Conservation (phyloP, 345 rosid genomes). For the Citrus cavaleriei region DNA sequence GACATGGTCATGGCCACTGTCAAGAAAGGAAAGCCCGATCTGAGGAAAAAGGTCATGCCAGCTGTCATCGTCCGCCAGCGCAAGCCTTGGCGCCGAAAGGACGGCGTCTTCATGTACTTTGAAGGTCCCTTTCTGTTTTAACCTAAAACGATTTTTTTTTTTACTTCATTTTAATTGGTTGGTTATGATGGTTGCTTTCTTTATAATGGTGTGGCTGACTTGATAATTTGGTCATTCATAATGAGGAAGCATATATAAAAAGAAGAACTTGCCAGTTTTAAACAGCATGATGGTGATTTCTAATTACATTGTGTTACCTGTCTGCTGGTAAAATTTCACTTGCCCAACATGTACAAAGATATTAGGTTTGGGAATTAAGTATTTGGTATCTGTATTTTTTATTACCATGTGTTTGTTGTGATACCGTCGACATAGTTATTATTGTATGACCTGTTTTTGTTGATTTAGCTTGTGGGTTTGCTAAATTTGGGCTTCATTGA, state of each 20-base stretch:
- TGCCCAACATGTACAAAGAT: neutral
- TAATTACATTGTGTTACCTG: slow-evolving; percentile 30
- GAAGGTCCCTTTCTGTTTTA: slow-evolving; percentile 49
- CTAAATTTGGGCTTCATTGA: neutral
- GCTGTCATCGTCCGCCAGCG: slow-evolving; percentile 95
- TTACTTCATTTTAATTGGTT: neutral
- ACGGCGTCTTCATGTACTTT: slow-evolving; percentile 94
- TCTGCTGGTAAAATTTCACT: slow-evolving; percentile 25
- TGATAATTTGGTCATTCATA: neutral
- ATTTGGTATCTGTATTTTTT: neutral
- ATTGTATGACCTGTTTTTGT: too few species aligned
- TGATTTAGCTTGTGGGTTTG: neutral
- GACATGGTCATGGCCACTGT: slow-evolving; percentile 99
- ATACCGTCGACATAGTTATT: too few species aligned
- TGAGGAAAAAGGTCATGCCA: slow-evolving; percentile 91
- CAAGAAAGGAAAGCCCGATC: slow-evolving; percentile 95
- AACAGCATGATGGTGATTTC: slow-evolving; percentile 26
- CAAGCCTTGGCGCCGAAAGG: slow-evolving; percentile 99
- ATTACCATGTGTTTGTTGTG: neutral
- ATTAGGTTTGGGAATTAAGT: neutral
- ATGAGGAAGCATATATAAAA: slow-evolving; percentile 24
- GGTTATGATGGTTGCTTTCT: slow-evolving; percentile 13
- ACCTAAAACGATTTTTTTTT: neutral
- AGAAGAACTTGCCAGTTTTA: slow-evolving; percentile 16
- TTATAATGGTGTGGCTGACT: slow-evolving; percentile 7